A percentile compares a stretch with the other conserved stretches of the same genome.
phyloP scores from a whole-genome alignment of 768 basidiomycete genomes.

The Leccinum disarticulatum region DNA sequence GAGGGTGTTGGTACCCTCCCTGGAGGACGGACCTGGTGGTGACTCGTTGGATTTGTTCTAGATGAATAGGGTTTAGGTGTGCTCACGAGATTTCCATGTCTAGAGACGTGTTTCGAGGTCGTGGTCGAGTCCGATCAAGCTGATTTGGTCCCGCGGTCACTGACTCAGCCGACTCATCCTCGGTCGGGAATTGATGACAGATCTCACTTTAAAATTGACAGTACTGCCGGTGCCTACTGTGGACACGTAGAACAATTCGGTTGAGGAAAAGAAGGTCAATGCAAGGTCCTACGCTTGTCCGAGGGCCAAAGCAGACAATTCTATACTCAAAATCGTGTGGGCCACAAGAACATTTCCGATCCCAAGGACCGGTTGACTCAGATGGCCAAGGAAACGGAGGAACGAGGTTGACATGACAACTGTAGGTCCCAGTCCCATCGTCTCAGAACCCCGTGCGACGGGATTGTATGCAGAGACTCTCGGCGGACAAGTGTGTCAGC shows the following conservation, averaged over 20 bases:
- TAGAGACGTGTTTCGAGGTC: background rate
- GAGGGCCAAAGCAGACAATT: background rate
- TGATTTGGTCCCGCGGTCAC: background rate
- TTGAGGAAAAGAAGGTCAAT: background rate
- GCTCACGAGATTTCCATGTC: constrained; percentile 49
- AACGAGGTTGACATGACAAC: background rate
- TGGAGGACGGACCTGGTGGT: constrained; percentile 69
- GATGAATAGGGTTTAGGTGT: background rate
- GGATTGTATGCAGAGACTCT: background rate
- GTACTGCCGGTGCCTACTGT: background rate
- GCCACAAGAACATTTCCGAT: background rate
- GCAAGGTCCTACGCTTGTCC: background rate
- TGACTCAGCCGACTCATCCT: background rate
- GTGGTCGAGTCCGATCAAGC: background rate
- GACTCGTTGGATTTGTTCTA: constrained; percentile 3
- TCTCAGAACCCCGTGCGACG: background rate
- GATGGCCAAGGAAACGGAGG: background rate
- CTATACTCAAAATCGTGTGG: background rate
- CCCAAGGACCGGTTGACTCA: background rate
- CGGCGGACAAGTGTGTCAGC: background rate
- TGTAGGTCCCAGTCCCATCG: background rate
- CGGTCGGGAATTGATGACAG: background rate
- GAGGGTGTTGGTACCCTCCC: constrained; percentile 92
- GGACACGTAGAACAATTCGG: background rate
- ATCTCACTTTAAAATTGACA: background rate